Evolutionary conservation across 1,284 basidiomycete genomes (phyloP), one percentile per base, ranked within the genome.

Genomic region (Trametes versicolor): DNA sequence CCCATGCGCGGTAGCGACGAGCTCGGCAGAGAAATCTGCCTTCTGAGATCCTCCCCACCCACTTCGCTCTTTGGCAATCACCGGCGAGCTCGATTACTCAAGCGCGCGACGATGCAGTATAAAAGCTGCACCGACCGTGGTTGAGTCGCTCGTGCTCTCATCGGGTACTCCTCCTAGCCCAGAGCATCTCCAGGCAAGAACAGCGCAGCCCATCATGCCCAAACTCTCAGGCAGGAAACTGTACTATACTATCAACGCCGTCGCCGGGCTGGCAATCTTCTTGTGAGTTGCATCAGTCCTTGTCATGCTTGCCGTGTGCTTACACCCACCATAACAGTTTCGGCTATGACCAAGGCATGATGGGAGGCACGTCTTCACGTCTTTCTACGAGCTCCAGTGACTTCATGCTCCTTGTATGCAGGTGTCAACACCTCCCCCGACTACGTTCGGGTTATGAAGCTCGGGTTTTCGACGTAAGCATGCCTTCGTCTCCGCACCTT

Each of bases 301-400:
- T 50, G 27, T 29, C 2, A 7, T 7, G 4, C 27, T 34, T 23
- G 13, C 34, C n/a, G 19, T 51, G 9, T 47, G 32, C 59, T 62
- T 19, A 53, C 21, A 39, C 43, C 4, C 4, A 3, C 4, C 4
- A 3, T 0, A 37, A 17, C 58, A 84, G 82, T 69, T 84, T 84
- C 70, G 84, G 84, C 29, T 85, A 85, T 79, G 83, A 85, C 71
- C 83, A 86, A 75, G 84, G 84, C 54, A 83, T 85, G 79, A 85
- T 86, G 84, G 83, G 83, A 37, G 83, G 70, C 62, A 52, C 25
- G 67, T 32, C 25, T 36, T 3, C 32, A 17, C 23, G 34, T 17
- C 15, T 36, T 12, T 58, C 2, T 19, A n/a, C 7, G 17, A 17
- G 12, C 43, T 50, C 15, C 15, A 6, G 19, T 27, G 4, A 23